Conservation (phyloP, 805 yeast genomes). For the Nakazawaea ambrosiae region DNA sequence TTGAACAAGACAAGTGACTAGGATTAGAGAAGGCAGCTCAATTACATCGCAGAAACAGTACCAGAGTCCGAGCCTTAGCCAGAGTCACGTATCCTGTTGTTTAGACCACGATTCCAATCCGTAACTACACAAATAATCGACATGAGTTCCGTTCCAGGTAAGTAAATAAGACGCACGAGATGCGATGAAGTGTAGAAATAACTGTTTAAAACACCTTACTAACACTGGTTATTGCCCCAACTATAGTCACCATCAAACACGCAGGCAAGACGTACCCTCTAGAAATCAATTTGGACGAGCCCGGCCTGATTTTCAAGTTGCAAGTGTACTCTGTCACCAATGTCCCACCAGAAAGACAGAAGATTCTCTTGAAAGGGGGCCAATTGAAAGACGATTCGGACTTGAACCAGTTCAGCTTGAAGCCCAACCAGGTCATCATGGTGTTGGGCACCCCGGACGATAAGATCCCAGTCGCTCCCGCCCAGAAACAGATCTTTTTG, state of each 20-base stretch:
- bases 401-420: conserved; percentile 45
- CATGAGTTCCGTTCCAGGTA: too few relatives aligned
- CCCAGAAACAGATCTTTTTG: conserved; percentile 47
- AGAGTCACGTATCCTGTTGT: too few relatives aligned
- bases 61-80: too few relatives aligned
- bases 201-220: too few relatives aligned
- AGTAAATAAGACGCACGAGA: too few relatives aligned
- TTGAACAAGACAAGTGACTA: too few relatives aligned
- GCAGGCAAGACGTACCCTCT: conserved; percentile 61
- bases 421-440: conserved; percentile 67
- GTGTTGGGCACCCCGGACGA: conserved; percentile 87
- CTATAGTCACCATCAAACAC: conserved; percentile 46
- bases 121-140: too few relatives aligned
- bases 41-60: too few relatives aligned
- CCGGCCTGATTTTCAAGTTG: conserved; percentile 58
- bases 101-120: too few relatives aligned
- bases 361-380: conserved; percentile 84
- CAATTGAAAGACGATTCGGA: conserved; percentile 66
- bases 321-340: conserved; percentile 68
- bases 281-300: conserved; percentile 44
- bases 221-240: too few relatives aligned
- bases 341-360: conserved; percentile 86
- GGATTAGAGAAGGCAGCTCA: too few relatives aligned
- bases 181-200: too few relatives aligned
- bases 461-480: conserved; percentile 43